Evolutionary conservation across 352 stramenopile species (phyloP).

Genomic region (Globisporangium yorkense): DNA sequence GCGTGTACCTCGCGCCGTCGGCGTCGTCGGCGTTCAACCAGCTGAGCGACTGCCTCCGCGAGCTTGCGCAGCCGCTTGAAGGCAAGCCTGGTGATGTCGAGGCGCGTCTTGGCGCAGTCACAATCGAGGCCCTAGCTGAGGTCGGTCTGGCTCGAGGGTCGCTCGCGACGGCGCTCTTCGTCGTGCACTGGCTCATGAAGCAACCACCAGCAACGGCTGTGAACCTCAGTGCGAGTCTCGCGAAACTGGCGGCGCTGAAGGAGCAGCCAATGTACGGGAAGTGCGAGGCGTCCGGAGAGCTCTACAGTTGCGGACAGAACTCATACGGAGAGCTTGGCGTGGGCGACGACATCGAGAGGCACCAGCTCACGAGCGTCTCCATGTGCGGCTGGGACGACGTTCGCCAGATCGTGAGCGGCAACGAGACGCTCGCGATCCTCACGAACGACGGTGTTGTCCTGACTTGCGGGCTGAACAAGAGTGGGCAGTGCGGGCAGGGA

Average conservation of each 20-base stretch:
- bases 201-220: conserved; percentile 36
- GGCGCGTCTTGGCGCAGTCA: conserved; percentile 29
- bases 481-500: conserved; percentile 80
- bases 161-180: conserved; percentile 60
- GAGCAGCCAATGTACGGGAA: conserved; percentile 86
- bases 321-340: conserved; percentile 85
- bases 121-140: conserved; percentile 72
- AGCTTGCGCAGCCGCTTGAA: conserved; percentile 25
- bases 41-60: conserved; percentile 61
- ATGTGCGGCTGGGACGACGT: conserved; percentile 83
- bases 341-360: conserved; percentile 78
- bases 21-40: conserved; percentile 67
- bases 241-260: conserved; percentile 72
- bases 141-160: conserved; percentile 69
- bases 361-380: conserved; percentile 70
- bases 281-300: conserved; percentile 75
- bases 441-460: conserved; percentile 78
- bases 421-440: conserved; percentile 76
- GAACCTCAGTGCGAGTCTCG: conserved; percentile 45
- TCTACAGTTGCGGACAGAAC: conserved; percentile 87
- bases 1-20: conserved; percentile 78
- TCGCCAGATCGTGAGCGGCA: conserved; percentile 76
- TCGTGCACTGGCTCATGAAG: conserved; percentile 68
- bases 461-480: conserved; percentile 86
- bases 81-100: conserved; percentile 19